Evolutionary conservation across 2,329 filamentous ascomycete species (phyloP), one percentile per base, ranked within the genome.

Genomic region (Ascomycota sp.): DNA sequence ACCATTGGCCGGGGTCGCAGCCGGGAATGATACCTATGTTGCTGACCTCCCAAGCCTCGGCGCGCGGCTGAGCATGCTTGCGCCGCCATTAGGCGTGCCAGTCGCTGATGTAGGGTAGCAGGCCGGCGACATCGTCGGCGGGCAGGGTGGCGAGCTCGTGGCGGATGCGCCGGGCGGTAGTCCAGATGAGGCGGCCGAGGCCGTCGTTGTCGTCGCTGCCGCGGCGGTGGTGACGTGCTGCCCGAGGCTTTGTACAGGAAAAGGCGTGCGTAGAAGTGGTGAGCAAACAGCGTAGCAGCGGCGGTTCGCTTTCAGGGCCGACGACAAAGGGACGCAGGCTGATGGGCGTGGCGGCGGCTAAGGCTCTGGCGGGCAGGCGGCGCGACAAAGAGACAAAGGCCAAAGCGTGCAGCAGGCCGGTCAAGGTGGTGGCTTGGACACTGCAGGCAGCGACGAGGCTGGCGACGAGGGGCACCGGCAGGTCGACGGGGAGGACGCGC

Each of bases 11-110:
- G 2, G 23, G 34, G 2, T 27, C 15, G 27, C 20, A 25, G 11
- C 12, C 19, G 7, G 10, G n/a, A 4, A 32, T 5, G 26, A 29
- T n/a, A 21, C 26, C 30, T 6, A 24, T 23, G 38, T 69, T 71
- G 35, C 59, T 67, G 4, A 69, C 39, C 35, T 61, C 58, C 56
- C 63, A 69, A 1, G 60, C 57, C 3, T 39, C 38, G 2, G 48
- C 42, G 8, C 63, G 53, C 9, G 46, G 38, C 31, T 48, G 43
- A 1, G 62, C 62, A 11, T 65, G 40, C 38, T 56, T 57, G 1
- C 43, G 40, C 4, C 39, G 35, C 37, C 57, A 59, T 35, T 52
- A 58, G 2, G 40, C 38, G 24, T 45, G 42, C 46, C 57, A 62
- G 46, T 69, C 55, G 2, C 41, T 25, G 5, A 67, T 42, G 29